Base-by-base conservation (phyloP, 73 alveolate species). In the Effrenium voratum region DNA sequence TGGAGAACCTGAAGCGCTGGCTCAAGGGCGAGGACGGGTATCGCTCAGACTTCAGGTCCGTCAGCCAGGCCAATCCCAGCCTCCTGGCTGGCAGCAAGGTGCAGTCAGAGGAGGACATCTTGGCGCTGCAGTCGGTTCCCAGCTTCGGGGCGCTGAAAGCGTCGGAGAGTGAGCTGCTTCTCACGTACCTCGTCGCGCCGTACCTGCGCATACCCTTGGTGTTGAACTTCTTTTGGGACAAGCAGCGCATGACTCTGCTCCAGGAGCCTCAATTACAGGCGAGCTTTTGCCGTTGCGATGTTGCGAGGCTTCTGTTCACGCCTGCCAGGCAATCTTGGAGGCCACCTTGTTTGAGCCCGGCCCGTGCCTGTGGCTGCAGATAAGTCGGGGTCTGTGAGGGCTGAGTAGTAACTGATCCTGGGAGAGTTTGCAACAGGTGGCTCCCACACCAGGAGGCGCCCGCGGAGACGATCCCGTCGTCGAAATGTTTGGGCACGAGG, bases 211-310 rank as follows among this genome's bases (percentile, higher is more conserved):
- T 87, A 46, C 95, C 95, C 70, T 60, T 87, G 85, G 76, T 87
- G 50, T 84, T 87, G 72, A 87, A 87, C 95, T 87, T 87, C 84
- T 87, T 87, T 43, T 87, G 84, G 73, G 95, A 87, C 85, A 87
- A 87, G 95, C 95, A 87, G 95, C 95, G 95, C 52, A 87, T 87
- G 47, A 45, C 95, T 0, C 38, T 87, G 38, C 50, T 87, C 66
- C 95, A 87, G 70, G 95, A 43, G 30, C 95, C 95, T 13, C 95
- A 66, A 49, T 68, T 87, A 5, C 95, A 87, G 95, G 95, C 46
- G 70, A 2, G 66, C 36, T 8, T 4, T 2, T 22, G 16, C 19
- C 40, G 79, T 13, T 30, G 24, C 1, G 3, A 30, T 5, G 12
- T 75, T 5, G 59, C 59, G 41, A 28, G 44, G 6, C 38, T 34